phyloP scores from a whole-genome alignment of 106 monocot species.

The Acorus calamus region DNA sequence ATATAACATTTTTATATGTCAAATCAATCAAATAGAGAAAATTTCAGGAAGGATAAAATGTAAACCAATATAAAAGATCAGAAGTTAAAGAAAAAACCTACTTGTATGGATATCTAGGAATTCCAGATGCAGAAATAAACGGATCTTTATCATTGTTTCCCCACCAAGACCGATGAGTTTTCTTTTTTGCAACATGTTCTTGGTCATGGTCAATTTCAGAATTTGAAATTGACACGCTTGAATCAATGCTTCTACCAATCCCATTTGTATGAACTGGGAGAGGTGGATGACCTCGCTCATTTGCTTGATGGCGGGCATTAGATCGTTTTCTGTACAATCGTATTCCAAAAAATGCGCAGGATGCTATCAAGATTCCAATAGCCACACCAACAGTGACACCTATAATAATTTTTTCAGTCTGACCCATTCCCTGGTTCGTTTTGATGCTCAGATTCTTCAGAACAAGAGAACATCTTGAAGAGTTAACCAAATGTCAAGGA shows the following conservation, averaged over 20 bases:
- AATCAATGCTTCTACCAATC: conserved; percentile 37
- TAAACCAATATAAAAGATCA: background rate
- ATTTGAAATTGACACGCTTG: conserved; percentile 46
- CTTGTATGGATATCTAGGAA: conserved; percentile 80
- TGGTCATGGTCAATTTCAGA: conserved; percentile 17
- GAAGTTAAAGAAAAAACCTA: conserved; percentile 16
- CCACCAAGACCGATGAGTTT: conserved; percentile 19
- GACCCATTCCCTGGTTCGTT: conserved; percentile 30
- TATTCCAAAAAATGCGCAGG: conserved; percentile 35
- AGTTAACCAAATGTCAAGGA: conserved; percentile 11
- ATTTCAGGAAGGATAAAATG: background rate
- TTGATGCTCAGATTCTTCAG: conserved; percentile 8
- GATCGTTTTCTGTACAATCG: conserved; percentile 35
- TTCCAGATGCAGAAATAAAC: conserved; percentile 47
- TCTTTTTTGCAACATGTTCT: conserved; percentile 9
- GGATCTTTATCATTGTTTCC: conserved; percentile 26
- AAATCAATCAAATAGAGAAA: background rate
- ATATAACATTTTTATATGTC: background rate
- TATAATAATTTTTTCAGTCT: conserved; percentile 32
- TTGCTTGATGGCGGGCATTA: conserved; percentile 9
- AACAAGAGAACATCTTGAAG: conserved; percentile 26
- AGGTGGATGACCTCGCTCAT: conserved; percentile 22
- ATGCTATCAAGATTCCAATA: conserved; percentile 43
- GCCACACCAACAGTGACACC: conserved; percentile 61
- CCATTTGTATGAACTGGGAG: conserved; percentile 56